A percentile compares a stretch with the other conserved stretches of the same genome.
Conservation (phyloP, 2,329 filamentous ascomycete genomes). For the Pseudogymnoascus sp. region DNA sequence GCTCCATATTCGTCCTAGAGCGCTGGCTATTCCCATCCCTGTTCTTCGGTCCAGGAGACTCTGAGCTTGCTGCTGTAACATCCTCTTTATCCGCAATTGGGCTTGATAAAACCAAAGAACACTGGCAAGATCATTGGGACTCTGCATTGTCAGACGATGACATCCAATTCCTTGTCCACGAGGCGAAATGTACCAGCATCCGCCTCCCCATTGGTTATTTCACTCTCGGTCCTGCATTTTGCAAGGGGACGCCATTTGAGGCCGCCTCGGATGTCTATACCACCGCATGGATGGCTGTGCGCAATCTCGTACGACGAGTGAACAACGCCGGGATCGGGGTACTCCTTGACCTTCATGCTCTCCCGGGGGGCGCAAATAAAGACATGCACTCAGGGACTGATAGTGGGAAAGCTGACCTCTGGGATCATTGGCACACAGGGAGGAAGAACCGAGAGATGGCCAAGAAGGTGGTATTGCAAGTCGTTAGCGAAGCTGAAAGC, state of each 20-base stretch:
- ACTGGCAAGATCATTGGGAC: slow-evolving; percentile 46
- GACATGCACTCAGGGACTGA: slow-evolving; percentile 48
- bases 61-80: slow-evolving; percentile 44
- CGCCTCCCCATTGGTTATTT: slow-evolving; percentile 54
- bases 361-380: slow-evolving; percentile 49
- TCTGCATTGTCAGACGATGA: slow-evolving; percentile 41
- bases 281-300: slow-evolving; percentile 44
- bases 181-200: slow-evolving; percentile 46
- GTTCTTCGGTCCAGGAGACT: slow-evolving; percentile 36
- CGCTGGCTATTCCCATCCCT: slow-evolving; percentile 45
- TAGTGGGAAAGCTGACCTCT: slow-evolving; percentile 41
- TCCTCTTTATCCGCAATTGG: slow-evolving; percentile 36
- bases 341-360: slow-evolving; percentile 49
- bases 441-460: slow-evolving; percentile 35
- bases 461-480: slow-evolving; percentile 40
- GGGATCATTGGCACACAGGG: slow-evolving; percentile 28
- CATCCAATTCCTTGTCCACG: slow-evolving; percentile 42
- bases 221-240: slow-evolving; percentile 43
- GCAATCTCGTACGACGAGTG: slow-evolving; percentile 37
- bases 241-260: slow-evolving; percentile 42
- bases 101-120: slow-evolving; percentile 37
- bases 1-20: slow-evolving; percentile 51
- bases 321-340: slow-evolving; percentile 42
- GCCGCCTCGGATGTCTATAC: slow-evolving; percentile 37
- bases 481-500: slow-evolving; percentile 28